Evolutionary conservation across 140 eudicot genomes (phyloP), one percentile per base, ranked within the genome.

Genomic region (Flaveria floridana): DNA sequence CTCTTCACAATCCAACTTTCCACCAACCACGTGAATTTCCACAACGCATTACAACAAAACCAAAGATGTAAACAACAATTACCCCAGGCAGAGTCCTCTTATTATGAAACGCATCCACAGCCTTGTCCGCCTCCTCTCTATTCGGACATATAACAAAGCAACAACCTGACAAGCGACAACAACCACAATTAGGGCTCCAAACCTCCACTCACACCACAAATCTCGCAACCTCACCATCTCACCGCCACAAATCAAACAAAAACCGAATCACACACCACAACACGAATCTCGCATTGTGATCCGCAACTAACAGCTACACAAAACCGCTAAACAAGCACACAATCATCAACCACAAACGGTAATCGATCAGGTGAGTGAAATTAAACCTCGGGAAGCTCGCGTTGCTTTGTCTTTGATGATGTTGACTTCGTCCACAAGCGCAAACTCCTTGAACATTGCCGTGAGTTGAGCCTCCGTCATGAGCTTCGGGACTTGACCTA

Each of bases 401-500:
- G 91, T 87, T 44, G 80, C 76, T 68, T 86, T 91, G 87, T 88
- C 95, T 57, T 84, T 91, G 80, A 86, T 91, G 79, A 90, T 68
- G 89, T 87, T 87, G 91, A 90, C 96, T 77, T 90, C 91, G 21
- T 90, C 96, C 0, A 90, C 96, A n/a, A 80, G 52, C 25, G 96
- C 89, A 41, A 85, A 75, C 79, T 90, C 91, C 63, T 83, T 75
- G 84, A 90, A 90, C 95, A 90, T 34, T 52, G 85, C 83, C 34
- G 84, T 78, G 5, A 90, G 89, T 65, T 90, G 84, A 16, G 81
- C 77, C 65, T 90, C 97, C 66, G 85, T 86, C 95, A 86, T 86
- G 66, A 82, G 87, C 91, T 90, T 90, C 51, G 97, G 97, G 65
- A 90, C 95, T 83, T 90, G 97, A 59, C 97, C 97, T 74, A 89